These are phyloP conservation scores for Acacia acuminata DNA, from an alignment of 306 rosid species.

Conservation along the genomic window DNA sequence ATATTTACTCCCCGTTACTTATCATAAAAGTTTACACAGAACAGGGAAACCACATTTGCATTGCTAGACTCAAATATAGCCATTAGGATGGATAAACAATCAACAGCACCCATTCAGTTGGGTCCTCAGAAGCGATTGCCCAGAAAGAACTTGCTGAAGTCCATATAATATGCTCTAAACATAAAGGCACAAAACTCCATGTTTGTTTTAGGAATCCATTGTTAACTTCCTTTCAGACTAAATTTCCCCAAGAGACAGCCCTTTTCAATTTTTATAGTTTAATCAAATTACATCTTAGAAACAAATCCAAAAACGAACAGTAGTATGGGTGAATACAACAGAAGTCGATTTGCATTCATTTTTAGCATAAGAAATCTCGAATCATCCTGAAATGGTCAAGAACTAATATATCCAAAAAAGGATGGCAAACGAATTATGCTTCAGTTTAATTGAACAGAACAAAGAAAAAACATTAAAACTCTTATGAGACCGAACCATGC, in stretches of 20 bases:
- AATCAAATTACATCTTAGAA: slow-evolving; percentile 2
- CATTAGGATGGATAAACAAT: neutral
- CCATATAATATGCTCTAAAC: neutral
- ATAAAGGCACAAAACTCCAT: slow-evolving; percentile 1
- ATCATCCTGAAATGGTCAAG: slow-evolving; percentile 3
- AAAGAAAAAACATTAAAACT: neutral
- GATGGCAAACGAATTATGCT: neutral
- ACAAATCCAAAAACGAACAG: slow-evolving; percentile 8
- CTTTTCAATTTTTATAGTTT: neutral
- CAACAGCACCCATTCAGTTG: neutral
- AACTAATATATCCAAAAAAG: neutral
- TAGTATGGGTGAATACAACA: neutral
- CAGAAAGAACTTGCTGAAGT: neutral
- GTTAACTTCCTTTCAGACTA: slow-evolving; percentile 12
- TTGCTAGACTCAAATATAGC: neutral
- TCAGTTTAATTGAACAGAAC: neutral
- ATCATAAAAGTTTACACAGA: neutral
- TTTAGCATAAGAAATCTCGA: neutral
- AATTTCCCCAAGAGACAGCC: neutral
- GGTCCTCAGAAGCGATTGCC: neutral
- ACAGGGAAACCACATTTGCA: neutral
- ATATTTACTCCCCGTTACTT: neutral
- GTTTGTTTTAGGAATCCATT: neutral
- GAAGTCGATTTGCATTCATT: neutral
- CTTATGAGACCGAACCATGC: neutral